phyloP scores from a whole-genome alignment of 129 eudicot species.

The Flaveria ramosissima region DNA sequence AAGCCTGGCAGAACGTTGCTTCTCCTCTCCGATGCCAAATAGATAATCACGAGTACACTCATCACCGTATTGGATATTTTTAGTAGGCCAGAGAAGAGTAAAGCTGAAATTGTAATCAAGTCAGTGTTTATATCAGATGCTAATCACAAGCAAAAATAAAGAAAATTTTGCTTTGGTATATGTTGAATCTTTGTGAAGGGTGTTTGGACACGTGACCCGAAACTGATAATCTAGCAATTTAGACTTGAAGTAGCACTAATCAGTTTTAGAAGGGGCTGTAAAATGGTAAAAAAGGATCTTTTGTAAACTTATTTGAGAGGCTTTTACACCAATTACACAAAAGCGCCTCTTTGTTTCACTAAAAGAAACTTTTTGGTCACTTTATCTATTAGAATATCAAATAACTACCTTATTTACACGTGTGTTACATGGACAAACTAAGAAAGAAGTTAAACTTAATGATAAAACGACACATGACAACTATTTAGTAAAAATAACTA shows the following conservation, averaged over 20 bases:
- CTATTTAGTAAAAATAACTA: background rate
- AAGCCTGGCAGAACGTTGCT: constrained; percentile 91
- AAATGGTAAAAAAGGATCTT: background rate
- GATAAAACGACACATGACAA: background rate
- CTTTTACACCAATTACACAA: background rate
- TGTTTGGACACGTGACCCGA: background rate
- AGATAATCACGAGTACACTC: constrained; percentile 94
- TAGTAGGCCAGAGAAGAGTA: constrained; percentile 87
- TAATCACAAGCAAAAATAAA: constrained; percentile 13
- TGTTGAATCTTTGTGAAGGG: background rate
- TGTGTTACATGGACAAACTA: background rate
- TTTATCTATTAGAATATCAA: background rate
- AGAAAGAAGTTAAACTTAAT: background rate
- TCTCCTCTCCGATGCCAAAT: constrained; percentile 92
- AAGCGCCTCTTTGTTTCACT: background rate
- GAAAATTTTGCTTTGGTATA: background rate
- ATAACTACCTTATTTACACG: background rate
- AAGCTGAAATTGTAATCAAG: constrained; percentile 54
- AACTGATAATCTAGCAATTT: background rate
- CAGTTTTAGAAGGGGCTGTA: background rate
- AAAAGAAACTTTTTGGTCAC: background rate
- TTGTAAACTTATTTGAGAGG: background rate
- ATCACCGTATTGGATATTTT: constrained; percentile 61
- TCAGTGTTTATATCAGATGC: constrained; percentile 16
- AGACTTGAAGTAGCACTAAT: background rate